Evolutionary conservation across 108 stramenopile genomes (phyloP).

Genomic region (Thalassiosira profunda): DNA sequence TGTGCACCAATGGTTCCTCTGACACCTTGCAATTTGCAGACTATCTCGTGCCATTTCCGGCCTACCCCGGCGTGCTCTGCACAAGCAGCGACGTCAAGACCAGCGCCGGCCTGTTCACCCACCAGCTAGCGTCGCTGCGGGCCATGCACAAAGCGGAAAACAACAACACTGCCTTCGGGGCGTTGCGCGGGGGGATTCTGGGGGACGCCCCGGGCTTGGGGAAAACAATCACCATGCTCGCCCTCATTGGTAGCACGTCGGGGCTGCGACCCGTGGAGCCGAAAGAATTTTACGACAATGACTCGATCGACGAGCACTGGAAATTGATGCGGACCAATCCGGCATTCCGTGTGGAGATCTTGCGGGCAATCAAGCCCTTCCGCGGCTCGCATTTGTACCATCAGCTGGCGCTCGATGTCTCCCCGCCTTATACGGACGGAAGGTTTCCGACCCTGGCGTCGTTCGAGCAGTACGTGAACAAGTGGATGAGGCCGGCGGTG

Average conservation of each 20-base stretch:
- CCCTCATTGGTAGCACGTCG: slow-evolving; percentile 54
- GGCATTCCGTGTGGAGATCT: slow-evolving; percentile 30
- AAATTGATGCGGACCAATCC: slow-evolving; percentile 30
- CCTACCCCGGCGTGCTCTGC: slow-evolving; percentile 52
- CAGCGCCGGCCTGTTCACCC: slow-evolving; percentile 53
- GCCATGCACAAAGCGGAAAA: slow-evolving; percentile 65
- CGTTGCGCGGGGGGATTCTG: slow-evolving; percentile 76
- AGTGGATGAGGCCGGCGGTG: neutral
- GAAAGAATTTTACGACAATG: slow-evolving; percentile 50
- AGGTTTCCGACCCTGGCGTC: slow-evolving; percentile 37
- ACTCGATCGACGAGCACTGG: slow-evolving; percentile 32
- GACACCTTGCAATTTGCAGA: neutral
- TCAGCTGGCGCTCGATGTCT: slow-evolving; percentile 12
- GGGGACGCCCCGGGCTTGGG: slow-evolving; percentile 90
- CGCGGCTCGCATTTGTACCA: slow-evolving; percentile 6
- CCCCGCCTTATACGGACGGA: slow-evolving; percentile 36
- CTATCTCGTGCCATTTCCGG: slow-evolving; percentile 59
- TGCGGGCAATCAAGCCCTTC: slow-evolving; percentile 29
- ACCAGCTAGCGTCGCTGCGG: slow-evolving; percentile 56
- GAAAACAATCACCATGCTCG: slow-evolving; percentile 84
- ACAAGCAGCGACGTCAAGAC: slow-evolving; percentile 8
- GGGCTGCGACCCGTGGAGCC: slow-evolving; percentile 45
- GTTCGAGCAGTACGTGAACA: slow-evolving; percentile 43
- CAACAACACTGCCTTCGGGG: slow-evolving; percentile 31
- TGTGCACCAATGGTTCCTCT: neutral